Conservation (phyloP, 2,329 filamentous ascomycete species). For the Alternaria brassicae region DNA sequence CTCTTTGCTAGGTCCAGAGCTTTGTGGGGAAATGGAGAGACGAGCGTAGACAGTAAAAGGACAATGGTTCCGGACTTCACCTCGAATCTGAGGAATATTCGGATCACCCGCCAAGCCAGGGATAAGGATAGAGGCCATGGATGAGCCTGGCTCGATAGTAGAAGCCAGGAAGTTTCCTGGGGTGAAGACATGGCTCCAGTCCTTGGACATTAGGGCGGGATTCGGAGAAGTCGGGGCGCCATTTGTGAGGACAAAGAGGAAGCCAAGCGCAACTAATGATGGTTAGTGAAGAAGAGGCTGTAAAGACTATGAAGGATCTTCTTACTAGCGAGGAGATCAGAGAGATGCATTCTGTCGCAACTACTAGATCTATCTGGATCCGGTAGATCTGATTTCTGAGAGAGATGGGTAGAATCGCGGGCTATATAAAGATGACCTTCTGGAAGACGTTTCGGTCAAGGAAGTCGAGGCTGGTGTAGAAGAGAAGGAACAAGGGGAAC, state of each 20-base stretch:
- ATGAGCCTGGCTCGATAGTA: background rate
- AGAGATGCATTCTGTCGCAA: background rate
- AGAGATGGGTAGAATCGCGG: background rate
- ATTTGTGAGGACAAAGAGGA: background rate
- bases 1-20: background rate
- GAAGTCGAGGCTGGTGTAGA: background rate
- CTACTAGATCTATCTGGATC: background rate
- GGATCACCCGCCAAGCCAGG: background rate
- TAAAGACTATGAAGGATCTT: background rate
- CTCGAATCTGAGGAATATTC: background rate
- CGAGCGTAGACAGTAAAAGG: background rate
- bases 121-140: background rate
- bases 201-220: background rate
- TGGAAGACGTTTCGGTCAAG: background rate
- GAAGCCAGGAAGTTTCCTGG: background rate
- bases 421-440: background rate
- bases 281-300: background rate
- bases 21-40: background rate
- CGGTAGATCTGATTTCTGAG: background rate
- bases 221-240: background rate
- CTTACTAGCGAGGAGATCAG: background rate
- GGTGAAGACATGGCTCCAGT: slow-evolving; percentile 2
- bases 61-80: background rate
- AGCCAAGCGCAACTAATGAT: background rate
- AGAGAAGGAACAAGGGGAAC: background rate